Evolutionary conservation across 192 early-diverging fungal genomes (phyloP).

Genomic region (Backusella circina): DNA sequence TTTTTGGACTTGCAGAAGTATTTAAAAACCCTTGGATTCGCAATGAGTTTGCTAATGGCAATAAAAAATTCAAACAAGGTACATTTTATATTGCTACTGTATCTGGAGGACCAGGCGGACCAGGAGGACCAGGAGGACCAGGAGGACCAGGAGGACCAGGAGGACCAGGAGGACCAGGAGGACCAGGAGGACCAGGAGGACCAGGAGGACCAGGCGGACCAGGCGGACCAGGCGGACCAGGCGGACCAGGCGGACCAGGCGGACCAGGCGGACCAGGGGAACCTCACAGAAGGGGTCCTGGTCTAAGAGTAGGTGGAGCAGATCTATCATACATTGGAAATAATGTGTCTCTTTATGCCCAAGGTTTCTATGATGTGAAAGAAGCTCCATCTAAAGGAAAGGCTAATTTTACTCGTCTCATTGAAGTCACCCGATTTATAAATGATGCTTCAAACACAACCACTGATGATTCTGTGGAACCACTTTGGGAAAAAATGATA

Average conservation of each 20-base stretch:
- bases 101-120: no score
- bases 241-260: not conserved
- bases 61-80: slow-evolving; percentile 15
- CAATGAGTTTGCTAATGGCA: slow-evolving; percentile 26
- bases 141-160: no score
- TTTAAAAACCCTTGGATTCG: slow-evolving; percentile 34
- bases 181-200: no score
- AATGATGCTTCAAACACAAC: not conserved
- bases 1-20: slow-evolving; percentile 13
- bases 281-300: not conserved
- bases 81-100: not conserved
- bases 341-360: not conserved
- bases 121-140: no score
- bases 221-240: not conserved
- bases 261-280: not conserved
- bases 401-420: not conserved
- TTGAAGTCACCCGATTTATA: not conserved
- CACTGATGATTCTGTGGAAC: not conserved
- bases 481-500: not conserved
- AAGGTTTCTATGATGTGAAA: not conserved
- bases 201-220: not conserved
- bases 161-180: no score
- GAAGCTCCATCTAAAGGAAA: not conserved
- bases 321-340: not conserved
- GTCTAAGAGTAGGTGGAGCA: not conserved